Evolutionary conservation across 1,139 yeast genomes (phyloP).

Genomic region (Dujonia santamariae): DNA sequence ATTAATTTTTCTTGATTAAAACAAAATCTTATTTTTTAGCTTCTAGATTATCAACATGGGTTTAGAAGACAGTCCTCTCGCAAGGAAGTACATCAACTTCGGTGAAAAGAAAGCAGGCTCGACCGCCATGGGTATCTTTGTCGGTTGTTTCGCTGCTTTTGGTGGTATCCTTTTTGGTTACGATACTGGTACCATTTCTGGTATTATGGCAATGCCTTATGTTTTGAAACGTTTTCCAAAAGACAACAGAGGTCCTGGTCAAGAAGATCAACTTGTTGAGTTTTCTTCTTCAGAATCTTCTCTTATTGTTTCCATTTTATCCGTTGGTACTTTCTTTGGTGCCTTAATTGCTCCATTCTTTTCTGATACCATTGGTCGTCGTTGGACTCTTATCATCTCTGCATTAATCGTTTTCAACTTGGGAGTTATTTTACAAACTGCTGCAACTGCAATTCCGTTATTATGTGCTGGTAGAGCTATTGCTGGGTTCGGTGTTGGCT

Average conservation of each 20-base stretch:
- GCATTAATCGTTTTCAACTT: conserved; percentile 54
- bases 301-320: conserved; percentile 63
- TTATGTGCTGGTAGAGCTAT: conserved; percentile 56
- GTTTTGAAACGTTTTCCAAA: conserved; percentile 50
- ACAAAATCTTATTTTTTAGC: background rate
- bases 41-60: conserved; percentile 23
- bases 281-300: conserved; percentile 58
- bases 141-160: conserved; percentile 53
- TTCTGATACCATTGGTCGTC: conserved; percentile 60
- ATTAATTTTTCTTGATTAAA: background rate
- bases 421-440: conserved; percentile 62
- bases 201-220: conserved; percentile 69
- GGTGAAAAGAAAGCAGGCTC: conserved; percentile 50
- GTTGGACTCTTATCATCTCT: conserved; percentile 49
- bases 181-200: conserved; percentile 80
- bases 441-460: conserved; percentile 39
- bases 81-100: conserved; percentile 30
- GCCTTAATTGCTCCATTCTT: conserved; percentile 54
- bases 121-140: conserved; percentile 43
- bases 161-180: conserved; percentile 73
- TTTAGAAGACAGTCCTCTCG: conserved; percentile 32
- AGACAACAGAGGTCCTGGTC: too few species aligned
- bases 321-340: conserved; percentile 73
- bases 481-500: conserved; percentile 67
- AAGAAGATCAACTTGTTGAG: conserved; percentile 24